Conservation (phyloP, 2,329 filamentous ascomycete genomes). For the Colletotrichum tamarilloi region DNA sequence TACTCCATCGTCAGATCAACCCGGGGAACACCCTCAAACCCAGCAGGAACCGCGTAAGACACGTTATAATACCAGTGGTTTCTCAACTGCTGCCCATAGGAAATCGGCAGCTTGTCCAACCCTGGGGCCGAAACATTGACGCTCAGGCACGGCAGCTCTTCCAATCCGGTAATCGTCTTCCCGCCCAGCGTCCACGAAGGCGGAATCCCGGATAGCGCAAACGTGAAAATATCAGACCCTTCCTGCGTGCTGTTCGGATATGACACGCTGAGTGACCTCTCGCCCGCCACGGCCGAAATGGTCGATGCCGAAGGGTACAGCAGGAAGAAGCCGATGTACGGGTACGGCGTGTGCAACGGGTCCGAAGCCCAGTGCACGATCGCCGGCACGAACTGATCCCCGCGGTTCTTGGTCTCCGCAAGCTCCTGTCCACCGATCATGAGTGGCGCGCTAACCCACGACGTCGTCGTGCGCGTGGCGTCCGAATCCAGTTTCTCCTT, state of each 20-base stretch:
- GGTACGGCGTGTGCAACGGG: conserved; percentile 49
- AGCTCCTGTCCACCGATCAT: conserved; percentile 55
- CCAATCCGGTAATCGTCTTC: conserved; percentile 45
- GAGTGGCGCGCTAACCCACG: conserved; percentile 53
- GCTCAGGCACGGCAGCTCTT: conserved; percentile 51
- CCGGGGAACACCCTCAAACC: conserved; percentile 50
- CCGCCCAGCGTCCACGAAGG: conserved; percentile 50
- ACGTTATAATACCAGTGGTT: conserved; percentile 58
- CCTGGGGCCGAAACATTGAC: conserved; percentile 52
- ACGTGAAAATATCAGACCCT: conserved; percentile 52
- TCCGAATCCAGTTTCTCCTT: conserved; percentile 47
- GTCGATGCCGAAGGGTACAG: conserved; percentile 56
- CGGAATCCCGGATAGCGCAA: conserved; percentile 50
- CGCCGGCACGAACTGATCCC: conserved; percentile 55
- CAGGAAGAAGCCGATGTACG: conserved; percentile 52
- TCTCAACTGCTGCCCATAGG: conserved; percentile 50
- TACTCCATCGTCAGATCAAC: conserved; percentile 48
- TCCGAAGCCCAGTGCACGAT: conserved; percentile 59
- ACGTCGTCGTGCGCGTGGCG: conserved; percentile 46
- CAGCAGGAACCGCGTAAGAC: conserved; percentile 54
- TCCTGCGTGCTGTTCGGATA: conserved; percentile 54
- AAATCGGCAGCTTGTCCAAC: conserved; percentile 47
- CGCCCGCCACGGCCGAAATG: conserved; percentile 50
- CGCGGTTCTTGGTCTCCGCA: conserved; percentile 49
- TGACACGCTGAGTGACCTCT: conserved; percentile 45